phyloP scores from a whole-genome alignment of 176 grass and related monocot species.

The Themeda triandra region DNA sequence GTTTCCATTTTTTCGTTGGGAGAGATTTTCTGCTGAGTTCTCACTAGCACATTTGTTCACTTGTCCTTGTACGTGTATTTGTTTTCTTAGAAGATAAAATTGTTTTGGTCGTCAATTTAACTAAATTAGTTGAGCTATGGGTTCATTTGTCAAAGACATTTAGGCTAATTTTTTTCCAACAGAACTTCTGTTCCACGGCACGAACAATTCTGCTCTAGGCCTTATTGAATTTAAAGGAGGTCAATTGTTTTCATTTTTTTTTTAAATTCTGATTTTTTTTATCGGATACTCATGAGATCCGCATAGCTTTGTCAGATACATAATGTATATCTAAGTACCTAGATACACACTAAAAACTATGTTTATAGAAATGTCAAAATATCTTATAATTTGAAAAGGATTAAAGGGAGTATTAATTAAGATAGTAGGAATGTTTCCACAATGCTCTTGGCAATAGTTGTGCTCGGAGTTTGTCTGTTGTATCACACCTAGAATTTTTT shows the following conservation, averaged over 20 bases:
- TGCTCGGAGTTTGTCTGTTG: not conserved
- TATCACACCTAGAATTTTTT: not conserved
- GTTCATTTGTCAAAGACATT: not conserved
- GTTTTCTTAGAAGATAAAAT: not conserved
- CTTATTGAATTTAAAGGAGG: not conserved
- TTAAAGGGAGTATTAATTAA: too few species aligned
- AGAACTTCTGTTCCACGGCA: not conserved
- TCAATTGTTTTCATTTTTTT: not conserved
- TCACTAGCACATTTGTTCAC: conserved; percentile 16
- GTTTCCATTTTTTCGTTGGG: too few species aligned
- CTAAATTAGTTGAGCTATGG: not conserved
- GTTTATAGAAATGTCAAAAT: too few species aligned
- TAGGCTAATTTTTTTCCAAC: not conserved
- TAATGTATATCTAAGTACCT: too few species aligned
- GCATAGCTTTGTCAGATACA: too few species aligned
- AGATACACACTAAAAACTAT: too few species aligned
- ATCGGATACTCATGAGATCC: too few species aligned
- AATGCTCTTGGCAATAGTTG: not conserved
- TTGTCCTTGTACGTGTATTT: not conserved
- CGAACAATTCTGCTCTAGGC: not conserved
- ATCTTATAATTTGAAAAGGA: too few species aligned
- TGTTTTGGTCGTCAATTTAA: not conserved
- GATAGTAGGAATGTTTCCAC: not conserved
- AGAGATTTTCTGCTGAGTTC: not conserved
- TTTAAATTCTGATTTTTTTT: not conserved